phyloP scores from a whole-genome alignment of 179 eudicot species.

The Nepenthes alata region DNA sequence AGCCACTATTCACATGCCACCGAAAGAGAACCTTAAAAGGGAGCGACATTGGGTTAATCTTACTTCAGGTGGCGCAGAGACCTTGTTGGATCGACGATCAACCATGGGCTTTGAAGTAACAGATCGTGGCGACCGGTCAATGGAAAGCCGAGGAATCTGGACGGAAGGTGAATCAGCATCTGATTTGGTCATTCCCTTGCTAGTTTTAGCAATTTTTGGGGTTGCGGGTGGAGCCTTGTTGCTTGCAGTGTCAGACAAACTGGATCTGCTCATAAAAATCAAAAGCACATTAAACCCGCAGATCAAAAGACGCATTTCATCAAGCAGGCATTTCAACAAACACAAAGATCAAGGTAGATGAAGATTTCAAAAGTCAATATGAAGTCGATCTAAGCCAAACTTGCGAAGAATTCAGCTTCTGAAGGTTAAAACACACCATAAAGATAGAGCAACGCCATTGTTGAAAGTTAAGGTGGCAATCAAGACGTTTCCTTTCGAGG shows the following conservation, averaged over 20 bases:
- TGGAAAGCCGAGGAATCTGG: conserved; percentile 41
- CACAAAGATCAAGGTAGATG: background rate
- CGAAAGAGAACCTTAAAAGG: background rate
- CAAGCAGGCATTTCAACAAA: conserved; percentile 5
- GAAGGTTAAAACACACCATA: too few relatives aligned
- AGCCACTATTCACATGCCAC: background rate
- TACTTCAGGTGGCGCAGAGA: conserved; percentile 58
- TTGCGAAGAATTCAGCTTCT: background rate
- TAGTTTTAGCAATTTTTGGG: conserved; percentile 41
- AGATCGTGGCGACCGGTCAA: conserved; percentile 58
- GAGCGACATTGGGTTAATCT: conserved; percentile 15
- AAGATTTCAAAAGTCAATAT: conserved; percentile 11
- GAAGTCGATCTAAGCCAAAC: conserved; percentile 20
- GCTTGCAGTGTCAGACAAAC: conserved; percentile 43
- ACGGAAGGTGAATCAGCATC: conserved; percentile 55
- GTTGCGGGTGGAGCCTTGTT: conserved; percentile 55
- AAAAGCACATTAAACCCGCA: conserved; percentile 8
- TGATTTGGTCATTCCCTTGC: conserved; percentile 46
- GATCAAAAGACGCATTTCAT: conserved; percentile 7
- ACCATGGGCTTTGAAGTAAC: conserved; percentile 44
- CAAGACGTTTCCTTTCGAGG: too few relatives aligned
- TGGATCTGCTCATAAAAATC: conserved; percentile 38
- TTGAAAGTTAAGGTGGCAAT: too few relatives aligned
- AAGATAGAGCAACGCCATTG: too few relatives aligned
- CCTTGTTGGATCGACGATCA: conserved; percentile 45